Evolutionary conservation across 805 yeast genomes (phyloP), one percentile per base, ranked within the genome.

Genomic region (Hanseniaspora singularis): DNA sequence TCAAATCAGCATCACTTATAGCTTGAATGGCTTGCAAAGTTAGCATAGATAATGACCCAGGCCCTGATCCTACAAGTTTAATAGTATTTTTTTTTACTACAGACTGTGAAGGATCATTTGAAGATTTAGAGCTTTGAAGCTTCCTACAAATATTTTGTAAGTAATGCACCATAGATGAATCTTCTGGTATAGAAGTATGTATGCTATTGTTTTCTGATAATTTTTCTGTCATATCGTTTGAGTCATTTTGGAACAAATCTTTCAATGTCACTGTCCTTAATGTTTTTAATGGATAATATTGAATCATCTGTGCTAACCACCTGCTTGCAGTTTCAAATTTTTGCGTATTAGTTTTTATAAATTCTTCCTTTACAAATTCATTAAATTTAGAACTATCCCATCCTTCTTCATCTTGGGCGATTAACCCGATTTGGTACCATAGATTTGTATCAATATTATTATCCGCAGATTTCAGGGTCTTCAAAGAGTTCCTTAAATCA

Each of bases 1-100:
- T 72, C 49, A 84, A 64, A 60, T 89, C 96, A 0, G 96, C 96
- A 0, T 76, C 67, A 51, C 79, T 72, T 24, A 89, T 88, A 32
- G 81, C 86, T 34, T 79, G 74, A 23, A 86, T 60, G 0, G 97
- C 97, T 4, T 92, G 95, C 1, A 84, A 62, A 0, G 96, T 88
- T 19, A 89, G 68, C 58, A 85, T 71, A 1, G 86, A 79, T 0
- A 82, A 73, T 1, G 89, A 76, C 0, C 97, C 97, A 0, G 97
- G 96, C 0, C 97, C 97, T 2, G 95, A 73, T 0, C 97, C 97
- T 16, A 89, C 87, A n/a, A 89, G 68, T 1, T 92, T 74, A 10
- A 2, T 69, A 52, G 1, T 94, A 94, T 39, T 22, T 53, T 53
- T 49, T 18, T 10, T 28, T 23, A 16, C 16, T 16, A 2, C 37